phyloP scores from a whole-genome alignment of 1,284 basidiomycete genomes.

The Ceratobasidium sp. region DNA sequence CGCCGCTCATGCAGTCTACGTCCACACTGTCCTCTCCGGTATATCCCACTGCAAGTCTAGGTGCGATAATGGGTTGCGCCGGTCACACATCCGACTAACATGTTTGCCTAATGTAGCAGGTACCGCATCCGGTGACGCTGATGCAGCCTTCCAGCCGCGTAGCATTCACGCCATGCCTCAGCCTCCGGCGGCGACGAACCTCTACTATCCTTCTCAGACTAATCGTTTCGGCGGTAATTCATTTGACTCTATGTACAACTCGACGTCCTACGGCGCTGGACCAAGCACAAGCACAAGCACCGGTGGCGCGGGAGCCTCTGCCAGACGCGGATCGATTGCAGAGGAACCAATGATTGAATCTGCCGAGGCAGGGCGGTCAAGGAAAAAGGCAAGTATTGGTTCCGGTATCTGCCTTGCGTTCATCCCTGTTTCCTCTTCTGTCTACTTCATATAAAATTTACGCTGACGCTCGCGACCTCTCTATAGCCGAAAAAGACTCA shows the following conservation, averaged over 20 bases:
- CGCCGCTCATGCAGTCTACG: constrained; percentile 11
- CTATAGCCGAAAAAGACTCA: constrained; percentile 63
- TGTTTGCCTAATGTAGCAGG: constrained; percentile 7
- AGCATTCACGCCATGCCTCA: constrained; percentile 42
- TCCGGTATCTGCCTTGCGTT: neutral
- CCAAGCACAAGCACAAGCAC: neutral
- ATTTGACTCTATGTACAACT: neutral
- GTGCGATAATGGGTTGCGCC: neutral
- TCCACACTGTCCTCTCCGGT: constrained; percentile 20
- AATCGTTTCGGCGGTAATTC: constrained; percentile 11
- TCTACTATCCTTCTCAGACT: constrained; percentile 25
- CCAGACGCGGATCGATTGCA: constrained; percentile 31
- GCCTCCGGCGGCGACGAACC: constrained; percentile 21
- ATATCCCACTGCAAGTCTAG: constrained; percentile 6
- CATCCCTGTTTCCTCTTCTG: neutral
- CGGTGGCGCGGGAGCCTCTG: neutral
- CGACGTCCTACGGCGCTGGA: constrained; percentile 11
- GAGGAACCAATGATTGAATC: constrained; percentile 15
- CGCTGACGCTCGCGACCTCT: neutral
- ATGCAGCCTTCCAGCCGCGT: constrained; percentile 33
- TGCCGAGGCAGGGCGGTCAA: constrained; percentile 31
- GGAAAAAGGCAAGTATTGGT: constrained; percentile 42
- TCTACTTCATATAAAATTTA: neutral
- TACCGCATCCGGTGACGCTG: constrained; percentile 20
- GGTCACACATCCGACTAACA: constrained; percentile 3